Evolutionary conservation across 768 basidiomycete species (phyloP).

Genomic region (Dictyophora rubrovolvata): DNA sequence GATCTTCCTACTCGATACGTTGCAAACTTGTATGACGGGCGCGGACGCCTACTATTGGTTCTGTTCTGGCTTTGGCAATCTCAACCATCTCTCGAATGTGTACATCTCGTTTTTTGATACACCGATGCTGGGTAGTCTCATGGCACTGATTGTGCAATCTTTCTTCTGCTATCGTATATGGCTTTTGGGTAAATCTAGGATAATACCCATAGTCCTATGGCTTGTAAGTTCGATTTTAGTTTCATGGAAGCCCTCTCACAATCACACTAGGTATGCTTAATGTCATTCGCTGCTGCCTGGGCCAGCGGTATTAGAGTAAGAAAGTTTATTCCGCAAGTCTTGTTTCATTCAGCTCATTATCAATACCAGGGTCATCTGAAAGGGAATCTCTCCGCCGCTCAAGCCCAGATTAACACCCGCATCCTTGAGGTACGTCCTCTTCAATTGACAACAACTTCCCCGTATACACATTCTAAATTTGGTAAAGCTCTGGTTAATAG

Average conservation of each 20-base stretch:
- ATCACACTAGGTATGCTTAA: neutral
- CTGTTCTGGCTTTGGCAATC: conserved; percentile 20
- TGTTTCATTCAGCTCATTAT: neutral
- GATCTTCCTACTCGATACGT: conserved; percentile 17
- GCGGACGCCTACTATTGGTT: conserved; percentile 22
- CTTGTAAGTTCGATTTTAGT: neutral
- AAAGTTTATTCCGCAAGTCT: neutral
- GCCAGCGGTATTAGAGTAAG: neutral
- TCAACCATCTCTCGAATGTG: conserved; percentile 15
- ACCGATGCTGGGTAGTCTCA: conserved; percentile 18
- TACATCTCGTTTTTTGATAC: conserved; percentile 20
- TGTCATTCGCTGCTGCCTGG: neutral
- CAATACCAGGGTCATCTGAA: neutral
- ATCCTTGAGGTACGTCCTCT: neutral
- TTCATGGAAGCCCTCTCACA: neutral
- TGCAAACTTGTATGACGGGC: conserved; percentile 18
- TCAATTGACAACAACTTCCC: neutral
- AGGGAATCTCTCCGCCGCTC: neutral
- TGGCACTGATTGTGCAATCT: conserved; percentile 19
- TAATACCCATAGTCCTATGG: neutral
- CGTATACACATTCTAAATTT: neutral
- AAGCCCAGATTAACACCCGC: neutral
- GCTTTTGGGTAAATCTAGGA: conserved; percentile 14
- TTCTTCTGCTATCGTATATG: conserved; percentile 26
- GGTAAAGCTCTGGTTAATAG: neutral